phyloP scores from a whole-genome alignment of 78 protist species.

The Dictyostelium discoideum region DNA sequence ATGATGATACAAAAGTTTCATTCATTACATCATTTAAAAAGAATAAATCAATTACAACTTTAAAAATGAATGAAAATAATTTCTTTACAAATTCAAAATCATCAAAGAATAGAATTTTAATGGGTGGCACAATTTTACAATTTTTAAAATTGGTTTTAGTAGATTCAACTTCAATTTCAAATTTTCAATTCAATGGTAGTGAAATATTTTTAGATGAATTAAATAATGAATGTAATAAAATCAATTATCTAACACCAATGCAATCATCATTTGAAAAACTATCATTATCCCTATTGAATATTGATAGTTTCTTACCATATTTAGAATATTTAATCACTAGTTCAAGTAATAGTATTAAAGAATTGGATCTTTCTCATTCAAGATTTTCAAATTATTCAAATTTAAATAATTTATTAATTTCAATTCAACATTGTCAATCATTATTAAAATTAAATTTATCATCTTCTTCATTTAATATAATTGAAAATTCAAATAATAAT shows the following conservation, averaged over 20 bases:
- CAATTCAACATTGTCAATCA: constrained; percentile 4
- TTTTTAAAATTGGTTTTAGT: not conserved
- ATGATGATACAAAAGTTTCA: not conserved
- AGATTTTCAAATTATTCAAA: not conserved
- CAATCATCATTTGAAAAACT: not conserved
- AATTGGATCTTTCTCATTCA: not conserved
- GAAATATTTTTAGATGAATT: not conserved
- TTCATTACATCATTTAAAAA: not conserved
- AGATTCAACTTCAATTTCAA: not conserved
- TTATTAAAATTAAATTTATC: not conserved
- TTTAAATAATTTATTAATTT: not conserved
- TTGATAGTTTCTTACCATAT: not conserved
- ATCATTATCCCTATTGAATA: not conserved
- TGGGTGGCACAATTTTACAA: not conserved
- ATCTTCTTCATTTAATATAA: not conserved
- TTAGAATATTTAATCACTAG: not conserved
- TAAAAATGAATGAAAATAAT: not conserved
- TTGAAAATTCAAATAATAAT: not conserved
- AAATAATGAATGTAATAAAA: not conserved
- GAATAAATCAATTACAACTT: not conserved
- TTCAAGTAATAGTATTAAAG: not conserved
- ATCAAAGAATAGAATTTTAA: not conserved
- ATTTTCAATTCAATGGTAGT: not conserved
- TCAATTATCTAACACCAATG: not conserved
- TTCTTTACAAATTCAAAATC: not conserved